Conservation (phyloP, 139 green algal species). For the Diplosphaera chodatii region DNA sequence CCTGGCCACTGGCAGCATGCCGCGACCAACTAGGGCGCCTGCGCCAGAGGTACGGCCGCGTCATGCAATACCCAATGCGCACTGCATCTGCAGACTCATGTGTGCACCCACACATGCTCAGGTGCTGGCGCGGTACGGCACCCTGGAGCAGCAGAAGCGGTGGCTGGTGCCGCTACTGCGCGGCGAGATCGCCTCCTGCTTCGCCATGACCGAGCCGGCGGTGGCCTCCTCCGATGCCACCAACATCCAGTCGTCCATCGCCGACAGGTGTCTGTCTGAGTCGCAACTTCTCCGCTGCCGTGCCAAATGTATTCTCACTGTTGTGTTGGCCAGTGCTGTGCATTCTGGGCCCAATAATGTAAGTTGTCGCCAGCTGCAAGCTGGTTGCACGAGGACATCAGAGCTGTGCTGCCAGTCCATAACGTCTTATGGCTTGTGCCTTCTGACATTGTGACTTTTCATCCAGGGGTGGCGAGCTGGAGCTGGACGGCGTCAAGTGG, state of each 20-base stretch:
- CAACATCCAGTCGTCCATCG: conserved; percentile 80
- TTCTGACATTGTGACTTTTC: neutral
- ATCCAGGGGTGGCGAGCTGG: neutral
- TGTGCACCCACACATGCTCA: conserved; percentile 1
- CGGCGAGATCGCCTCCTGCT: conserved; percentile 86
- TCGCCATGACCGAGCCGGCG: conserved; percentile 97
- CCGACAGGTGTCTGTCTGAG: neutral
- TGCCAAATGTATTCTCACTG: no score
- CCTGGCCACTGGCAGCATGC: no score
- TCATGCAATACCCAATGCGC: no score
- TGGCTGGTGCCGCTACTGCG: conserved; percentile 92
- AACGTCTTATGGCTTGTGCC: no score
- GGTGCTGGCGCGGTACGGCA: conserved; percentile 78
- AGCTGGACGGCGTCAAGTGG: conserved; percentile 85
- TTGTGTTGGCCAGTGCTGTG: no score
- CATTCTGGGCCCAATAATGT: no score
- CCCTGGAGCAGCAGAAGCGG: conserved; percentile 63
- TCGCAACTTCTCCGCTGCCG: neutral
- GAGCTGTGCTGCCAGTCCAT: no score
- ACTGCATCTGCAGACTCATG: no score
- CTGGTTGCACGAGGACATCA: no score
- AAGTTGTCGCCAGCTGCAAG: no score
- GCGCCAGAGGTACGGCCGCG: no score
- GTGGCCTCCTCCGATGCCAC: conserved; percentile 96
- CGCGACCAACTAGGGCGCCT: no score